Conservation (phyloP, 2,329 filamentous ascomycete genomes). For the Colletotrichum neosansevieriae region DNA sequence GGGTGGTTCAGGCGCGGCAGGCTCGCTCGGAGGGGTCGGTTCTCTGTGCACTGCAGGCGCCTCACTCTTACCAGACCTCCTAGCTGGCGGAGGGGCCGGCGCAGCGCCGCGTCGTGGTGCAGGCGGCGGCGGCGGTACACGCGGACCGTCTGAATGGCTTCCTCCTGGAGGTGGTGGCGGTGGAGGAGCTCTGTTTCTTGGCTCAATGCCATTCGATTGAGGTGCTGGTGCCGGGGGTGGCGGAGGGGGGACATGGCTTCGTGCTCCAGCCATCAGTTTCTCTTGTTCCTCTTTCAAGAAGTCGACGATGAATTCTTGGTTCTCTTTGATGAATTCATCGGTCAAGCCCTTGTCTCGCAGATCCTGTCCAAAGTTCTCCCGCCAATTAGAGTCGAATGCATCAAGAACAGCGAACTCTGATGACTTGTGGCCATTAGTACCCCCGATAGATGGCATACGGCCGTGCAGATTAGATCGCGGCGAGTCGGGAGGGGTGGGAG, state of each 20-base stretch:
- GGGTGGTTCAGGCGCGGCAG: slow-evolving; percentile 72
- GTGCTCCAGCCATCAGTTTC: slow-evolving; percentile 48
- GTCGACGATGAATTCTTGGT: slow-evolving; percentile 76
- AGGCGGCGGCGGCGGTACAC: slow-evolving; percentile 57
- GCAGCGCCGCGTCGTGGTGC: slow-evolving; percentile 57
- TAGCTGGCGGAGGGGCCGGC: slow-evolving; percentile 69
- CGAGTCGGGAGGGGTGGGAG: slow-evolving; percentile 69
- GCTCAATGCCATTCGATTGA: slow-evolving; percentile 50
- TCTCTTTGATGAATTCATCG: slow-evolving; percentile 75
- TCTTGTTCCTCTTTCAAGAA: slow-evolving; percentile 71
- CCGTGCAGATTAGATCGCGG: slow-evolving; percentile 57
- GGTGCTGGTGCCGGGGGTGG: slow-evolving; percentile 45
- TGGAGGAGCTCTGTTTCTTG: slow-evolving; percentile 51
- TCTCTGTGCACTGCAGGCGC: slow-evolving; percentile 51
- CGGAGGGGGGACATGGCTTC: slow-evolving; percentile 41
- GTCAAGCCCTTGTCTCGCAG: slow-evolving; percentile 72
- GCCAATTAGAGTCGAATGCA: slow-evolving; percentile 74
- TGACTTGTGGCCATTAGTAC: slow-evolving; percentile 57
- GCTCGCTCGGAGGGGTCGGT: slow-evolving; percentile 75
- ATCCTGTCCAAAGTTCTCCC: slow-evolving; percentile 74
- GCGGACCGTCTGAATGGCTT: slow-evolving; percentile 41
- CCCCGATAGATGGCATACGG: slow-evolving; percentile 57
- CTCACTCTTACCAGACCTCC: slow-evolving; percentile 68
- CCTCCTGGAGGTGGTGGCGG: slow-evolving; percentile 48
- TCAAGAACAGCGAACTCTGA: slow-evolving; percentile 74